Evolutionary conservation across 1,139 yeast genomes (phyloP).

Genomic region (Arxiozyma bovina): DNA sequence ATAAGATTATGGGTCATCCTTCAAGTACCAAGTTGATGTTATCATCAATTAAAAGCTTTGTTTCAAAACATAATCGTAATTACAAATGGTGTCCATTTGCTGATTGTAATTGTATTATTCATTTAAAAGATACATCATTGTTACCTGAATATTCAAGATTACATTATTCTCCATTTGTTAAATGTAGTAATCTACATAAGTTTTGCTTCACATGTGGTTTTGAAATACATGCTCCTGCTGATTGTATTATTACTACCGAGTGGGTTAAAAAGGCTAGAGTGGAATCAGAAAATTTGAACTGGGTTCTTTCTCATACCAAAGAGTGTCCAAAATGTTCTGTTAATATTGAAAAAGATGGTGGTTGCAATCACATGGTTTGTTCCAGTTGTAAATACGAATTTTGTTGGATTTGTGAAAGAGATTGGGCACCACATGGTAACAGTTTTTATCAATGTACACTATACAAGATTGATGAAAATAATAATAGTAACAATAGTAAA

Average conservation of each 20-base stretch:
- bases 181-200: slow-evolving; percentile 56
- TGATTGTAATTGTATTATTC: slow-evolving; percentile 61
- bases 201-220: slow-evolving; percentile 74
- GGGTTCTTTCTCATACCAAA: slow-evolving; percentile 86
- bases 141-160: slow-evolving; percentile 28
- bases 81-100: slow-evolving; percentile 81
- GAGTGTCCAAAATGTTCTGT: slow-evolving; percentile 56
- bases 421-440: slow-evolving; percentile 67
- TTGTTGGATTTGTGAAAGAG: slow-evolving; percentile 87
- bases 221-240: slow-evolving; percentile 78
- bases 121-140: slow-evolving; percentile 34
- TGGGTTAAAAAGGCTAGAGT: slow-evolving; percentile 81
- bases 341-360: slow-evolving; percentile 75
- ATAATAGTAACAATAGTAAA: slow-evolving; percentile 20
- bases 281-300: slow-evolving; percentile 80
- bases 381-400: slow-evolving; percentile 67
- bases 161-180: slow-evolving; percentile 52
- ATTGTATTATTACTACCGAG: slow-evolving; percentile 56
- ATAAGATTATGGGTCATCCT: slow-evolving; percentile 30
- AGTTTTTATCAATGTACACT: slow-evolving; percentile 53
- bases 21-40: slow-evolving; percentile 27
- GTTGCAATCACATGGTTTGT: slow-evolving; percentile 95
- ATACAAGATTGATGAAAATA: slow-evolving; percentile 38
- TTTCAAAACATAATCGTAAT: slow-evolving; percentile 44
- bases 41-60: slow-evolving; percentile 40